Evolutionary conservation across 768 basidiomycete species (phyloP).

Genomic region (Leccinum ochraceum): DNA sequence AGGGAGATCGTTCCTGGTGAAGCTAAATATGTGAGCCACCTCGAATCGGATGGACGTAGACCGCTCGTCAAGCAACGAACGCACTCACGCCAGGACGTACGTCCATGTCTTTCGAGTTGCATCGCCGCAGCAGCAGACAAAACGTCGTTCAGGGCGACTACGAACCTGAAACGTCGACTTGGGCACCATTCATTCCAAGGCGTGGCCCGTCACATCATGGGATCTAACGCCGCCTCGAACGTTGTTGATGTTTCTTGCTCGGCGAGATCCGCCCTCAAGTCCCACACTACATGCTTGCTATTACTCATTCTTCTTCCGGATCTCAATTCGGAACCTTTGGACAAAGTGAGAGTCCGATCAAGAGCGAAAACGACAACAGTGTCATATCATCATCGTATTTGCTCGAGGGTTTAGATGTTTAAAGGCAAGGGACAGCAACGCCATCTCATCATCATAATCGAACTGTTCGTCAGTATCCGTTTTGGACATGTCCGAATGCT

Average conservation of each 20-base stretch:
- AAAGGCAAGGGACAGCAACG: conserved; percentile 1
- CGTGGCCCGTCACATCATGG: conserved; percentile 2
- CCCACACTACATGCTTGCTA: conserved; percentile 5
- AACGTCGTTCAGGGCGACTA: background rate
- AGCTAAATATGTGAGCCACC: conserved; percentile 1
- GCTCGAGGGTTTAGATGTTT: conserved; percentile 9
- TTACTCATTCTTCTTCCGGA: conserved; percentile 16
- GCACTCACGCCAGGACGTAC: conserved; percentile 1
- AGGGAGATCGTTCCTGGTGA: conserved; percentile 4
- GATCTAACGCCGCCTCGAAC: conserved; percentile 23
- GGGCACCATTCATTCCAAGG: conserved; percentile 4
- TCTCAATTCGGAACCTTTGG: conserved; percentile 21
- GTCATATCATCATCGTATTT: conserved; percentile 1
- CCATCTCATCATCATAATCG: conserved; percentile 21
- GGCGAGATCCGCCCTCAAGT: conserved; percentile 33
- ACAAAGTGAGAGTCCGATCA: conserved; percentile 28
- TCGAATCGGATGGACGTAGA: background rate
- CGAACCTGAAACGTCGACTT: conserved; percentile 20
- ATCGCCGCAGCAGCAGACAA: conserved; percentile 7
- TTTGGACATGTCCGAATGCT: conserved; percentile 1
- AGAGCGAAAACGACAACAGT: background rate
- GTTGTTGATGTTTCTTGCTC: conserved; percentile 2
- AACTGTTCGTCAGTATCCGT: conserved; percentile 16
- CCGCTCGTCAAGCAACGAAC: background rate
- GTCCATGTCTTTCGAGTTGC: conserved; percentile 2